Conservation (phyloP, 2,329 filamentous ascomycete species). For the Fusarium burgessii region DNA sequence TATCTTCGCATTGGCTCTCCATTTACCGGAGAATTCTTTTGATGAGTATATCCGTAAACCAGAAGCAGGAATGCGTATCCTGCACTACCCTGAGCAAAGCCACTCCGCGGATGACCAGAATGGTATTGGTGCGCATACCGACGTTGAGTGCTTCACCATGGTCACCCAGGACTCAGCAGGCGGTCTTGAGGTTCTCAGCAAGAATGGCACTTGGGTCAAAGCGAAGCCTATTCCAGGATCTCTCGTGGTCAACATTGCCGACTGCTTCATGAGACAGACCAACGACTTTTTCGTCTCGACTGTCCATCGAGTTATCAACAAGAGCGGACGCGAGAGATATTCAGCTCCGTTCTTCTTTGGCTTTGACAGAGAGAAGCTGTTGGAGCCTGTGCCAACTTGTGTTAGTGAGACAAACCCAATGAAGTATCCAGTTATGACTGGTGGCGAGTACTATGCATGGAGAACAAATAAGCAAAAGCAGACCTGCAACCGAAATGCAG, state of each 20-base stretch:
- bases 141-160: conserved; percentile 62
- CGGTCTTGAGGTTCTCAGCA: conserved; percentile 60
- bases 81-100: not conserved
- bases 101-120: conserved; percentile 38
- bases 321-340: conserved; percentile 54
- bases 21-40: not conserved
- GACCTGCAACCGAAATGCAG: not conserved
- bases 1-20: not conserved
- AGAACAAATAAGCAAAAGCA: conserved; percentile 47
- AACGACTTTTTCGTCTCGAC: conserved; percentile 63
- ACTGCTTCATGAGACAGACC: conserved; percentile 63
- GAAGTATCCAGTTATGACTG: conserved; percentile 51
- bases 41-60: not conserved
- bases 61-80: not conserved
- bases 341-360: conserved; percentile 63
- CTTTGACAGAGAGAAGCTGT: conserved; percentile 45
- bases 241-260: conserved; percentile 65
- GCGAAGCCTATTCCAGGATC: conserved; percentile 56
- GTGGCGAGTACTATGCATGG: conserved; percentile 50
- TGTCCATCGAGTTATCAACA: conserved; percentile 61
- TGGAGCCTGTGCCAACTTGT: conserved; percentile 51
- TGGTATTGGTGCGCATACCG: conserved; percentile 60
- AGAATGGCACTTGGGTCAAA: conserved; percentile 56
- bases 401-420: conserved; percentile 48
- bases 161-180: conserved; percentile 58